Evolutionary conservation across 441 rosid species (phyloP), one percentile per base, ranked within the genome.

Genomic region (Rhodomyrtus psidioides): DNA sequence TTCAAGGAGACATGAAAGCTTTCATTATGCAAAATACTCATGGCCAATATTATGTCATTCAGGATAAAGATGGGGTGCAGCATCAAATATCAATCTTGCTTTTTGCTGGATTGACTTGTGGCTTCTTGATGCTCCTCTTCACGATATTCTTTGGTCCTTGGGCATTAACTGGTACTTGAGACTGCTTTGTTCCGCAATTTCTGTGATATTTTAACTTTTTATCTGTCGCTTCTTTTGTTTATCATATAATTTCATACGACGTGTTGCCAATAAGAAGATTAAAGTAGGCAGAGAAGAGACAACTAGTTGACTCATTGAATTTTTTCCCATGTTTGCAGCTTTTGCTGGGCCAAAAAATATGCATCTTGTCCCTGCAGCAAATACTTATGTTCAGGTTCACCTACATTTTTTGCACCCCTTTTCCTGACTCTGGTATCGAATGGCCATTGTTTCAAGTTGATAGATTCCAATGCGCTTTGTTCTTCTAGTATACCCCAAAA

Each of bases 341-440:
- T 94, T 94, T 87, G 86, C 94, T 46, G 95, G 97, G 82, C 83
- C 91, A 53, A 92, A 89, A 74, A 94, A 91, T 89, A 90, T 84
- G 85, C 93, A 89, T 81, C 83, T 93, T 89, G 93, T 93, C 58
- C 94, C 95, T 7, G 93, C 95, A 19, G 95, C 95, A 42, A 92
- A 94, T 90, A 86, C 92, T 53, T 94, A 93, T 84, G 92, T 92
- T 86, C 97, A 93, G 95, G 97, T 93, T 76, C 84, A 79, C 76
- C 44, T 51, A 53, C 85, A 82, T 53, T 65, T 87, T 86, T 54
- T 82, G 44, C 44, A 53, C 74, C 7, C 19, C 81, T 5, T 82
- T 74, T 82, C 51, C 44, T 34, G 79, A 30, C 44, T 82, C 84
- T 19, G 42, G 39, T 54, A 30, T 82, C 23, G n/a, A 39, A 23